Evolutionary conservation across 192 early-diverging fungal genomes (phyloP).

Genomic region (Backusella psychrophila): DNA sequence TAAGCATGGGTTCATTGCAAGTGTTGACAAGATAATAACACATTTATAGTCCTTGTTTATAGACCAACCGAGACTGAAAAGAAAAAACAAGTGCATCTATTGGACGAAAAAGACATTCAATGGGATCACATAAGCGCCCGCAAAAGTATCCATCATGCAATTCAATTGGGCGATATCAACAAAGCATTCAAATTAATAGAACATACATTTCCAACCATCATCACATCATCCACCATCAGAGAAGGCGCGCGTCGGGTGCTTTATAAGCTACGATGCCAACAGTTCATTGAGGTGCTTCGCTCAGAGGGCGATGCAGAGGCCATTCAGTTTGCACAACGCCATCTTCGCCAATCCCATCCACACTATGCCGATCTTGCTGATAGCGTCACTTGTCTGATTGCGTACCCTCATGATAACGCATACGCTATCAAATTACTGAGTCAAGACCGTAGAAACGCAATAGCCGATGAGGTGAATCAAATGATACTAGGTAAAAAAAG

Average conservation of each 20-base stretch:
- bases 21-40: too few relatives aligned
- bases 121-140: background rate
- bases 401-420: background rate
- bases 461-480: slow-evolving; percentile 11
- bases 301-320: background rate
- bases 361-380: background rate
- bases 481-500: background rate
- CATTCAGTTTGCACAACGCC: background rate
- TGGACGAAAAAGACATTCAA: slow-evolving; percentile 1
- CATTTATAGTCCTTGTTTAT: background rate
- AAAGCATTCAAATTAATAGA: background rate
- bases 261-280: slow-evolving; percentile 7
- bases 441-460: background rate
- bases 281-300: slow-evolving; percentile 2
- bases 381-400: slow-evolving; percentile 5
- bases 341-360: background rate
- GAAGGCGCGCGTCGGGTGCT: background rate
- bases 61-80: background rate
- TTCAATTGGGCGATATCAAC: background rate
- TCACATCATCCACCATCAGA: background rate
- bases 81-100: background rate
- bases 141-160: background rate
- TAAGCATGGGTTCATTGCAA: background rate
- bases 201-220: background rate
- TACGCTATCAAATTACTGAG: background rate